These are phyloP conservation scores for Alternaria gansuensis DNA, from an alignment of 2,329 filamentous ascomycete species.

Conservation along the genomic window DNA sequence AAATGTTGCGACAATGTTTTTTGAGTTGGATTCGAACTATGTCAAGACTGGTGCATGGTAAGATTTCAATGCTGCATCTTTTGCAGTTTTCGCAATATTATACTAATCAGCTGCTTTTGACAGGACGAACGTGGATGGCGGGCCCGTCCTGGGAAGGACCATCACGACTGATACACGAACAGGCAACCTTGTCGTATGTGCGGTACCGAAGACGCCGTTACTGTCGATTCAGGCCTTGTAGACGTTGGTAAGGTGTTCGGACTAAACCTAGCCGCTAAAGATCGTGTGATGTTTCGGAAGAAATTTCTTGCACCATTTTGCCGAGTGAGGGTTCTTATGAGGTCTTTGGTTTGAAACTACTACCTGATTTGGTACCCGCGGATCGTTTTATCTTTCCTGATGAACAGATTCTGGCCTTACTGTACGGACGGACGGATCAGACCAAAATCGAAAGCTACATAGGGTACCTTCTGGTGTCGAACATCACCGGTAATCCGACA, in stretches of 20 bases:
- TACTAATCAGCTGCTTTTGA: no score
- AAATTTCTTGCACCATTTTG: not conserved
- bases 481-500: conserved; percentile 1
- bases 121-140: no score
- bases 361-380: no score
- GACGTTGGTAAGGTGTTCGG: conserved; percentile 7
- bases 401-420: not conserved
- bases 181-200: no score
- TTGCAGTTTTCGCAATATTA: no score
- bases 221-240: conserved; percentile 16
- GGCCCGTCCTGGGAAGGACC: no score
- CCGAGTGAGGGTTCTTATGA: not conserved
- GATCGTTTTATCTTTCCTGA: not conserved
- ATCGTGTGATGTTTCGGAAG: not conserved
- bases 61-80: no score
- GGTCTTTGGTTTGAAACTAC: not conserved
- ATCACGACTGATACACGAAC: no score
- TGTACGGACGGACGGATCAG: not conserved
- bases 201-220: conserved; percentile 7
- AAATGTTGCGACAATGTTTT: no score
- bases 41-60: conserved; percentile 2
- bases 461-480: not conserved
- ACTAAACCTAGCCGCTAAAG: not conserved
- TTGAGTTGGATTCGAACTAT: not conserved
- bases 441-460: not conserved